Conservation (phyloP, 768 basidiomycete species). For the Russula brevipes region DNA sequence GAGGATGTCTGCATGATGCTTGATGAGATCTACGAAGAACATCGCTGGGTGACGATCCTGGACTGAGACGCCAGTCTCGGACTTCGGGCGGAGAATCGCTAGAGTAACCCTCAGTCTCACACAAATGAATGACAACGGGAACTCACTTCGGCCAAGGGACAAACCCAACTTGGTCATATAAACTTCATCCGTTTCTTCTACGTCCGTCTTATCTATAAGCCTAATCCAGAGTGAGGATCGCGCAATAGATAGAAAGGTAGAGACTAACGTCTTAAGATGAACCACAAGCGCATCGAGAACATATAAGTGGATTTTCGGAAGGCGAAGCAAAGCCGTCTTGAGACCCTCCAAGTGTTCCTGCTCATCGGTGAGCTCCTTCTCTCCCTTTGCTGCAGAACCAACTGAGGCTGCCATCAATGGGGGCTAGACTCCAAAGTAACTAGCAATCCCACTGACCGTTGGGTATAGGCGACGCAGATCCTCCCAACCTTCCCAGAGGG, state of each 20-base stretch:
- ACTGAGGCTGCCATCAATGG: constrained; percentile 33
- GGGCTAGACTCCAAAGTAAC: not conserved
- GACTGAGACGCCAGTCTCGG: constrained; percentile 79
- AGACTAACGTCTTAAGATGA: constrained; percentile 60
- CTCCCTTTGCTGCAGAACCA: constrained; percentile 50
- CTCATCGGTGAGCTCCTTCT: constrained; percentile 49
- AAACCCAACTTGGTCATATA: constrained; percentile 85
- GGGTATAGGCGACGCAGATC: constrained; percentile 87
- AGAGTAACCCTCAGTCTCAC: constrained; percentile 1
- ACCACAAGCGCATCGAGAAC: constrained; percentile 73
- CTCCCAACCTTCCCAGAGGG: constrained; percentile 87
- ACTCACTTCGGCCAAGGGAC: constrained; percentile 80
- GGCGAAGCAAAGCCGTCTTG: constrained; percentile 53
- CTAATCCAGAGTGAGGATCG: constrained; percentile 34
- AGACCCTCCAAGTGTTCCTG: constrained; percentile 57
- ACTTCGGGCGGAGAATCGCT: constrained; percentile 80
- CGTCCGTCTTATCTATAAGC: constrained; percentile 61
- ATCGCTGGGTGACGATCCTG: constrained; percentile 85
- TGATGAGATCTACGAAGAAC: constrained; percentile 80
- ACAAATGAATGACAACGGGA: not conserved
- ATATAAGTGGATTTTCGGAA: constrained; percentile 75
- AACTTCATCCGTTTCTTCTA: constrained; percentile 69
- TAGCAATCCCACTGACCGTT: constrained; percentile 36
- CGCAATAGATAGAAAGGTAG: not conserved
- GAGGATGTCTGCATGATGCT: constrained; percentile 65